phyloP scores from a whole-genome alignment of 2,329 filamentous ascomycete genomes.

The Emmonsia crescens region DNA sequence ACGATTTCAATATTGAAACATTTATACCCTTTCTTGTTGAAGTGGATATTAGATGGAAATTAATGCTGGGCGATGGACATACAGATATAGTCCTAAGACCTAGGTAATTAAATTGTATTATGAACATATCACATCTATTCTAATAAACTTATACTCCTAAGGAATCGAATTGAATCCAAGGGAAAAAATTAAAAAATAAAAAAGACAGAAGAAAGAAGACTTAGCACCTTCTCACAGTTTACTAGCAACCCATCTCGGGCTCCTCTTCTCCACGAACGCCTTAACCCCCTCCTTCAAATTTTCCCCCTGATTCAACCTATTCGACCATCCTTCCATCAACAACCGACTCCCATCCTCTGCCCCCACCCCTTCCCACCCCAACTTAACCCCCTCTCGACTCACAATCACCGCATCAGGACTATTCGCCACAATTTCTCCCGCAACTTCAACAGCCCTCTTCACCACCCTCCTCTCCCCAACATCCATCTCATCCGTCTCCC shows the following conservation, averaged over 20 bases:
- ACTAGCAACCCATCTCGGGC: slow-evolving; percentile 49
- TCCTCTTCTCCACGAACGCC: slow-evolving; percentile 67
- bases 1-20: not conserved
- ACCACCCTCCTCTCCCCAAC: slow-evolving; percentile 14
- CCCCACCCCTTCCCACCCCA: slow-evolving; percentile 60
- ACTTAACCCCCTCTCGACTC: slow-evolving; percentile 57
- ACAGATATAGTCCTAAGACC: not conserved
- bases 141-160: not conserved
- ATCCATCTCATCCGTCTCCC: slow-evolving; percentile 10
- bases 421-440: slow-evolving; percentile 50
- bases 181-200: too few species aligned
- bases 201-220: too few species aligned
- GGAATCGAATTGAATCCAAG: not conserved
- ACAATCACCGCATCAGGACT: slow-evolving; percentile 69
- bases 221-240: slow-evolving; percentile 21
- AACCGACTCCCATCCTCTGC: slow-evolving; percentile 52
- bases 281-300: slow-evolving; percentile 64
- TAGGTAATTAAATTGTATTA: too few species aligned
- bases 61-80: not conserved
- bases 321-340: slow-evolving; percentile 49
- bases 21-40: not conserved
- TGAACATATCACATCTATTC: not conserved
- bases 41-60: too few species aligned
- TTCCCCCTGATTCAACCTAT: slow-evolving; percentile 51
- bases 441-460: slow-evolving; percentile 47